phyloP scores from a whole-genome alignment of 495 filamentous ascomycete species.

The Aspergillus kassunensis region DNA sequence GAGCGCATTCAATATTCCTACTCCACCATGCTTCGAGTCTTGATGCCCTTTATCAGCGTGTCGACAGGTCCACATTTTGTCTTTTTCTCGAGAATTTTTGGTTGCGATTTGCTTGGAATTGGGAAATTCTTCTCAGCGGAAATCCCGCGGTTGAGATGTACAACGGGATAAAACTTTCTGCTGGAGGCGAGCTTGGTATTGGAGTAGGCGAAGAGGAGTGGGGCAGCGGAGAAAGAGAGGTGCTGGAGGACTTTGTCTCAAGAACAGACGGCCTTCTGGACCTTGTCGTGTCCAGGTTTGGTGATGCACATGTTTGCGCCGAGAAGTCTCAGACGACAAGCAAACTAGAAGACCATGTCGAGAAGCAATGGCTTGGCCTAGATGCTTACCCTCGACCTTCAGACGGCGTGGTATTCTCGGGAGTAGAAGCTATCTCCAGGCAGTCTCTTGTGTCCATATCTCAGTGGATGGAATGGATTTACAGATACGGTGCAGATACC shows the following conservation, averaged over 20 bases:
- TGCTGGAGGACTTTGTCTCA: constrained; percentile 75
- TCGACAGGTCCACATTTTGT: constrained; percentile 59
- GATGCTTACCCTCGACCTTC: constrained; percentile 59
- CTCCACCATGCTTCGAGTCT: constrained; percentile 78
- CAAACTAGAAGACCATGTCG: constrained; percentile 5
- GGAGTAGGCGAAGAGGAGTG: constrained; percentile 93
- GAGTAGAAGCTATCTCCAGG: constrained; percentile 63
- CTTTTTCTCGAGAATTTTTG: constrained; percentile 72
- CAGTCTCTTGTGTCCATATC: constrained; percentile 62
- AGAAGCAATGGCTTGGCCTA: constrained; percentile 59
- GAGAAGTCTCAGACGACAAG: constrained; percentile 10
- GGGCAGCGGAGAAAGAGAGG: constrained; percentile 86
- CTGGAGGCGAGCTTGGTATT: constrained; percentile 84
- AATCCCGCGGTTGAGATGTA: constrained; percentile 79
- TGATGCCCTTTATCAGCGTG: constrained; percentile 57
- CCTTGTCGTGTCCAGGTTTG: constrained; percentile 81
- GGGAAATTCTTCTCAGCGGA: constrained; percentile 86
- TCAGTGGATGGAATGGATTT: constrained; percentile 81
- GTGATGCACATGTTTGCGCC: constrained; percentile 37
- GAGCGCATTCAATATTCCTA: constrained; percentile 79
- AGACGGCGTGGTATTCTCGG: constrained; percentile 83
- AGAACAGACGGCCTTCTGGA: constrained; percentile 69
- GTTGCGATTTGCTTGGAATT: constrained; percentile 72
- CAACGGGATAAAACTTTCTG: constrained; percentile 83
- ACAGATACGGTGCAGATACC: constrained; percentile 67